These are phyloP conservation scores for Chaetoceros tenuissimus DNA, from an alignment of 108 stramenopile species.

Conservation along the genomic window DNA sequence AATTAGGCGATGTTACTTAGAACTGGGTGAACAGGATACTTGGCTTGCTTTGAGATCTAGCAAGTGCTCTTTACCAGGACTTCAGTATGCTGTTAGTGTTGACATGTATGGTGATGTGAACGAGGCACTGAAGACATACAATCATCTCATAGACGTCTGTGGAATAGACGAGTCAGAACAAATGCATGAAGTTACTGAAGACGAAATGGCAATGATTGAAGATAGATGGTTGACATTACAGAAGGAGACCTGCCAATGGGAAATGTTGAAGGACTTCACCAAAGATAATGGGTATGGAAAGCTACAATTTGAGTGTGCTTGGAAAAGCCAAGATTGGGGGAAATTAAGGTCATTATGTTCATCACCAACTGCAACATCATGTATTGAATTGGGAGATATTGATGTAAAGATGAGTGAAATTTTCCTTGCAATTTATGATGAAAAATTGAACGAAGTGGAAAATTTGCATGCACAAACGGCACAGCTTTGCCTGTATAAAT, in stretches of 20 bases:
- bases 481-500: constrained; percentile 65
- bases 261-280: constrained; percentile 75
- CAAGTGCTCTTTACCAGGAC: constrained; percentile 32
- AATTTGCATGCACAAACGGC: constrained; percentile 80
- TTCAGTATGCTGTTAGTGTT: constrained; percentile 51
- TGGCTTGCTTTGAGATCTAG: constrained; percentile 30
- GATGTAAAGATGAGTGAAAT: constrained; percentile 70
- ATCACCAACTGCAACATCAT: constrained; percentile 39
- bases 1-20: constrained; percentile 44
- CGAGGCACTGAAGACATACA: constrained; percentile 56
- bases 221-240: constrained; percentile 85
- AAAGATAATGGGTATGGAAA: constrained; percentile 34
- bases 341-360: constrained; percentile 44
- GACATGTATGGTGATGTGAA: constrained; percentile 63
- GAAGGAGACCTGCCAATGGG: constrained; percentile 80
- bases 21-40: constrained; percentile 49
- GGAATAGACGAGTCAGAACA: constrained; percentile 20
- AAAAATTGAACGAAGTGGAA: constrained; percentile 81
- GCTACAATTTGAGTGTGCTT: constrained; percentile 81
- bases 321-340: constrained; percentile 86
- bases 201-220: constrained; percentile 85
- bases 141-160: constrained; percentile 42
- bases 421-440: constrained; percentile 68
- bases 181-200: constrained; percentile 21
- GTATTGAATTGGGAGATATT: constrained; percentile 56